Percentiles rank a stretch among this genome's conserved stretches.
Conservation (phyloP, 305 asterid species). For the Solanum hybrid region DNA sequence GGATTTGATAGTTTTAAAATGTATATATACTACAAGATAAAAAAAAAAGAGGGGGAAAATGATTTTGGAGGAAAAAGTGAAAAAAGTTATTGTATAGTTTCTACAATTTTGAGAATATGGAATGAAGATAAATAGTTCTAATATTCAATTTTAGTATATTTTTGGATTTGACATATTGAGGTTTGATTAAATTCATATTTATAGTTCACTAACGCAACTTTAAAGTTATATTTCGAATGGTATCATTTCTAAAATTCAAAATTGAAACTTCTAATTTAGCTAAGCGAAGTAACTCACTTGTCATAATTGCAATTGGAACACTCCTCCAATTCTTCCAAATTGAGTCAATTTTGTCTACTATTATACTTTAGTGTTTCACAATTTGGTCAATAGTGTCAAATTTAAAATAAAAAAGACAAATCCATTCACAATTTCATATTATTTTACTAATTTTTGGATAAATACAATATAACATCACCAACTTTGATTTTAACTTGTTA, state of each 20-base stretch:
- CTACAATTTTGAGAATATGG: conserved; percentile 6
- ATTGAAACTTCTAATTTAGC: too few relatives aligned
- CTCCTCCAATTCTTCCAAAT: neutral
- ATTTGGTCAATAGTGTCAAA: neutral
- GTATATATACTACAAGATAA: neutral
- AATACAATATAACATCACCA: neutral
- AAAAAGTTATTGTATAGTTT: neutral
- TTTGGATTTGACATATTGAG: rapidly evolving
- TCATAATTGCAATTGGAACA: neutral
- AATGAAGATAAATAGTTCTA: neutral
- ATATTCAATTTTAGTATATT: neutral
- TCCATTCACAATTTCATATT: neutral
- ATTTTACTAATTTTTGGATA: neutral
- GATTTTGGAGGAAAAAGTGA: neutral
- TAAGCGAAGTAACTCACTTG: neutral
- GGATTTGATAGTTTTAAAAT: neutral
- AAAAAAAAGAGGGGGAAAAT: neutral
- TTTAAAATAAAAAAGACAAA: neutral
- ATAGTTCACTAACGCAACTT: too few relatives aligned
- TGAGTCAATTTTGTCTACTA: neutral
- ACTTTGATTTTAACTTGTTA: neutral
- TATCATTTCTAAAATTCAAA: too few relatives aligned
- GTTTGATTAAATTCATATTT: neutral
- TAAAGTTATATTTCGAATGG: rapidly evolving
- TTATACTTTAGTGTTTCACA: neutral